Conservation (phyloP, 228 moss, liverwort and hornwort genomes). For the Sphagnum fallax region DNA sequence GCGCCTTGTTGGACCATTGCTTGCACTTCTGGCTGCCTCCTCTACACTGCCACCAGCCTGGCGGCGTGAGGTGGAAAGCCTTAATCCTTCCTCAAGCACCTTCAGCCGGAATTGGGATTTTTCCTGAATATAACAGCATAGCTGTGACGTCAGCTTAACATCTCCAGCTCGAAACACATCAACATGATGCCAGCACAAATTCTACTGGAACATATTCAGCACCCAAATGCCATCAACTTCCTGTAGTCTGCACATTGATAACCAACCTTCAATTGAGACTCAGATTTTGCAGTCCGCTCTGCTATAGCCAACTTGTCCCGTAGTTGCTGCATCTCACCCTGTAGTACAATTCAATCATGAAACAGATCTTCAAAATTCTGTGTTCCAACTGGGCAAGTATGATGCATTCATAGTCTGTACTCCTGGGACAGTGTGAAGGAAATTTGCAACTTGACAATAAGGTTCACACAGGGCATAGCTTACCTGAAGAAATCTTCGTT, state of each 20-base stretch:
- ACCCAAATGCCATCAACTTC: too few species aligned
- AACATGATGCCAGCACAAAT: too few species aligned
- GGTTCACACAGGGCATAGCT: too few species aligned
- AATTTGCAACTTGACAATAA: too few species aligned
- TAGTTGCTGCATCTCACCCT: constrained; percentile 99
- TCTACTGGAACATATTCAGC: too few species aligned
- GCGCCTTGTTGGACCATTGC: constrained; percentile 77
- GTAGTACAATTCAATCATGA: neutral
- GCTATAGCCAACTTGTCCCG: constrained; percentile 76
- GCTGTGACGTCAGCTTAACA: too few species aligned
- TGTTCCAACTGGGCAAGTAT: too few species aligned
- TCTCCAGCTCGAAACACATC: too few species aligned
- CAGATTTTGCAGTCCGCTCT: constrained; percentile 80
- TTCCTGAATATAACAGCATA: constrained; percentile 38
- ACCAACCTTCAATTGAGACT: constrained; percentile 82
- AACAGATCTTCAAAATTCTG: too few species aligned
- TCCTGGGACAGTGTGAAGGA: too few species aligned
- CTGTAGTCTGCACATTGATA: neutral
- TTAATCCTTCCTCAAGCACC: constrained; percentile 91
- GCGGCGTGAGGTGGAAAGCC: constrained; percentile 49
- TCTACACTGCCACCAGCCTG: constrained; percentile 33
- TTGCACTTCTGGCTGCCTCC: constrained; percentile 62
- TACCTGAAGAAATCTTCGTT: constrained; percentile 97
- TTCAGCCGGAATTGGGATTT: constrained; percentile 89
- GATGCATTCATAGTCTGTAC: too few species aligned